Conservation (phyloP, 805 yeast species). For the Wickerhamomyces bovis region DNA sequence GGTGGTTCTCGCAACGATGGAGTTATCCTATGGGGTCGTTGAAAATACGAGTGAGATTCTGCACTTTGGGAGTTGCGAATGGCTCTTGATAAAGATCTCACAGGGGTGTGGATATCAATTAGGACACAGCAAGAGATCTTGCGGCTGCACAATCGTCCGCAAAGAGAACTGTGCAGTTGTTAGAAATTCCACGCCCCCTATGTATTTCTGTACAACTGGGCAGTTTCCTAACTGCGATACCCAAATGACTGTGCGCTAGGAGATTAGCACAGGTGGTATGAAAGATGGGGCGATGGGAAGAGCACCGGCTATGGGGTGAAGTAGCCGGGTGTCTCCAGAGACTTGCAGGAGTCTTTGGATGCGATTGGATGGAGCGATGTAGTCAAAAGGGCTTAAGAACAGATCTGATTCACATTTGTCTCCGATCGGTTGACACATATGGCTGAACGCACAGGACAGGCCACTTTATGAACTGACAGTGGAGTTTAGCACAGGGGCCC, state of each 20-base stretch:
- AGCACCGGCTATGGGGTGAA: neutral
- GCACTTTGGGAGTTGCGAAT: no score
- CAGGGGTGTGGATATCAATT: no score
- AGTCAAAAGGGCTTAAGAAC: neutral
- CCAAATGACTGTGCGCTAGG: neutral
- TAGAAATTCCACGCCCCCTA: no score
- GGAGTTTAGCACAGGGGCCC: neutral
- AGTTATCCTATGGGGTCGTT: no score
- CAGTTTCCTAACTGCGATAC: neutral
- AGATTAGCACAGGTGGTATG: neutral
- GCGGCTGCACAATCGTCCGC: no score
- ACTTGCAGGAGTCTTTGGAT: neutral
- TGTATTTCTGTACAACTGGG: neutral
- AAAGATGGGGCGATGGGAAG: neutral
- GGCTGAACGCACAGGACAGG: neutral
- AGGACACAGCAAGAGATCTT: no score
- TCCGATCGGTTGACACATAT: neutral
- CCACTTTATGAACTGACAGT: neutral
- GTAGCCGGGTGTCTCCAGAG: neutral
- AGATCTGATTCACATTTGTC: neutral
- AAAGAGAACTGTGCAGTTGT: no score
- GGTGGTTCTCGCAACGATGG: no score
- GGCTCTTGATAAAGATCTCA: no score
- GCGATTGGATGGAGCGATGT: neutral
- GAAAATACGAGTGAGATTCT: no score